Percentiles rank a stretch among this genome's conserved stretches.
phyloP scores from a whole-genome alignment of 1,139 yeast species.

The Suhomyces maxii region DNA sequence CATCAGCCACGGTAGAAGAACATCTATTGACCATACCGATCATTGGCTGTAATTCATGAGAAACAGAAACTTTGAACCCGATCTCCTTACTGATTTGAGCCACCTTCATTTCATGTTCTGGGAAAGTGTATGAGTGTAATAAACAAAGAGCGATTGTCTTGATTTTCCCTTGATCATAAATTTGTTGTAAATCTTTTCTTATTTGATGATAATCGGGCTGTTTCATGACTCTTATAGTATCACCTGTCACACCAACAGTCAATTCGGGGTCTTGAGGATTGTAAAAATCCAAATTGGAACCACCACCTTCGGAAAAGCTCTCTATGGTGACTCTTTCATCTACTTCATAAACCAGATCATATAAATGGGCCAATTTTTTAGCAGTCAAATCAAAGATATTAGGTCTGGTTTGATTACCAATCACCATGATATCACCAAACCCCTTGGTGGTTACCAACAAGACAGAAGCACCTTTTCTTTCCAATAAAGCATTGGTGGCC shows the following conservation, averaged over 20 bases:
- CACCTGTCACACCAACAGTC: conserved; percentile 38
- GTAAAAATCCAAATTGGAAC: conserved; percentile 25
- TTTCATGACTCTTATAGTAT: conserved; percentile 31
- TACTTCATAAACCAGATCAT: conserved; percentile 35
- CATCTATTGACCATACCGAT: conserved; percentile 45
- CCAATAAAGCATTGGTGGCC: conserved; percentile 24
- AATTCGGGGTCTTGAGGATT: conserved; percentile 21
- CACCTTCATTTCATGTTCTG: conserved; percentile 37
- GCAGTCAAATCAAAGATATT: conserved; percentile 24
- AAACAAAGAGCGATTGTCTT: conserved; percentile 41
- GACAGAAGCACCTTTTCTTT: conserved; percentile 52
- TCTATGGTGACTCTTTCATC: conserved; percentile 44
- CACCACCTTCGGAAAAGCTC: conserved; percentile 42
- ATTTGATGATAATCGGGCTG: conserved; percentile 32
- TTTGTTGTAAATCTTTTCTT: conserved; percentile 21
- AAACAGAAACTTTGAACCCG: conserved; percentile 42
- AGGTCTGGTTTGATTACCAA: conserved; percentile 32
- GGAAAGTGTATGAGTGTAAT: conserved; percentile 42
- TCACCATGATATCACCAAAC: conserved; percentile 46
- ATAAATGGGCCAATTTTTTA: conserved; percentile 29
- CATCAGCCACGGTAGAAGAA: conserved; percentile 49
- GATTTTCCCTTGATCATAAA: conserved; percentile 29
- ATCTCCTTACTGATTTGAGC: conserved; percentile 38
- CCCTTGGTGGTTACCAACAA: conserved; percentile 53
- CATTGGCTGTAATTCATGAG: conserved; percentile 47